Percentiles rank a stretch among this genome's conserved stretches.
These are phyloP conservation scores for Meyerozyma sp. DNA, from an alignment of 1,139 yeast genomes.

Conservation along the genomic window DNA sequence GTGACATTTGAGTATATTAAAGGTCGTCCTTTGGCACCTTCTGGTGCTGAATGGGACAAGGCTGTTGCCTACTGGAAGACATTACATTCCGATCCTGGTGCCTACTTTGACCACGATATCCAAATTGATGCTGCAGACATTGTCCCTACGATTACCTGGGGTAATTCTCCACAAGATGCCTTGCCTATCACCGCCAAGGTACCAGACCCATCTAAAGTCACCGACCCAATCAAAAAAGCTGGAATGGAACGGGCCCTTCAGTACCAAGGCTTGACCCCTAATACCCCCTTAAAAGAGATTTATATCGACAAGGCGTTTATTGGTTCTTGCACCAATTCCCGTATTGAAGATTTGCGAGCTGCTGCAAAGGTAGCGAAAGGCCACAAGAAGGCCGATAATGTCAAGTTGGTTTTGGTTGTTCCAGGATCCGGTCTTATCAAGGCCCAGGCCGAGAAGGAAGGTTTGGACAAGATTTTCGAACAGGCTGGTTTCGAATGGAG, in stretches of 20 bases:
- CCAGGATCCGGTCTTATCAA: slow-evolving; percentile 97
- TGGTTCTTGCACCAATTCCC: slow-evolving; percentile 97
- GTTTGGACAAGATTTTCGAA: slow-evolving; percentile 82
- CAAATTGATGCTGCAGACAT: slow-evolving; percentile 78
- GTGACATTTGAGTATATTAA: slow-evolving; percentile 80
- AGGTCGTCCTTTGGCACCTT: slow-evolving; percentile 93
- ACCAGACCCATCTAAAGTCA: slow-evolving; percentile 76
- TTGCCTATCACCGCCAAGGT: slow-evolving; percentile 85
- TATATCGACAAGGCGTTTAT: slow-evolving; percentile 88
- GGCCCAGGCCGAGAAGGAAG: slow-evolving; percentile 89
- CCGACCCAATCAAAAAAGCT: slow-evolving; percentile 71
- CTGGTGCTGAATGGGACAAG: slow-evolving; percentile 90
- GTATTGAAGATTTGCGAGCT: slow-evolving; percentile 93
- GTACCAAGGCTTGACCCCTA: slow-evolving; percentile 87
- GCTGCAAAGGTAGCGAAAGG: slow-evolving; percentile 95
- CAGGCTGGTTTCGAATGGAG: slow-evolving; percentile 98
- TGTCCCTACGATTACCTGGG: slow-evolving; percentile 97
- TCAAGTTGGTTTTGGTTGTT: slow-evolving; percentile 82
- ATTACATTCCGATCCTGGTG: slow-evolving; percentile 81
- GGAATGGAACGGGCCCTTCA: slow-evolving; percentile 88
- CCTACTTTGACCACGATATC: slow-evolving; percentile 81
- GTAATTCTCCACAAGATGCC: slow-evolving; percentile 98
- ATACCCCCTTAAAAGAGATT: slow-evolving; percentile 70
- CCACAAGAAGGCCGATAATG: slow-evolving; percentile 75
- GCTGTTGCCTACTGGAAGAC: slow-evolving; percentile 90